phyloP scores from a whole-genome alignment of 108 stramenopile species.

The Cyclotella baltica region DNA sequence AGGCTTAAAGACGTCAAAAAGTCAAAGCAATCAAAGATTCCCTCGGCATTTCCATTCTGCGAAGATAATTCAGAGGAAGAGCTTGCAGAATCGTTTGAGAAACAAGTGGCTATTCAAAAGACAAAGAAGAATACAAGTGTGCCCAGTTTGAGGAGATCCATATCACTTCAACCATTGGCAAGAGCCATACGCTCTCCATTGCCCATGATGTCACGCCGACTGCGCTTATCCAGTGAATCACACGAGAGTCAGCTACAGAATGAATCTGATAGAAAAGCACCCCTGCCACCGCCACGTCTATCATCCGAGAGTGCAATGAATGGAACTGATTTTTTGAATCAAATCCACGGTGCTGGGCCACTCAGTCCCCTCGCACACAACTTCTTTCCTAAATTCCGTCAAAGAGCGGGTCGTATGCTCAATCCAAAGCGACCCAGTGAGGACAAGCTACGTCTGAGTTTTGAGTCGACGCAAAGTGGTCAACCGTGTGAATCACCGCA shows the following conservation, averaged over 20 bases:
- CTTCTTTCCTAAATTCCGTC: conserved; percentile 17
- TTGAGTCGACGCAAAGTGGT: conserved; percentile 24
- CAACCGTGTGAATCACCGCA: conserved; percentile 46
- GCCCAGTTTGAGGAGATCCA: conserved; percentile 41
- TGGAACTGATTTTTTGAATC: conserved; percentile 39
- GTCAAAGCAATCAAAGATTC: background rate
- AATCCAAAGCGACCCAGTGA: conserved; percentile 29
- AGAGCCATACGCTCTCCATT: conserved; percentile 29
- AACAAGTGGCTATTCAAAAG: conserved; percentile 12
- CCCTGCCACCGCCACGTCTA: conserved; percentile 32
- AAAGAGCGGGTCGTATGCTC: conserved; percentile 29
- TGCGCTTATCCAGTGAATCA: conserved; percentile 11
- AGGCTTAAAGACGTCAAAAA: background rate
- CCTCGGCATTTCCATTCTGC: conserved; percentile 27
- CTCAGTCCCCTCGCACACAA: conserved; percentile 26
- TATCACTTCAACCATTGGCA: conserved; percentile 39
- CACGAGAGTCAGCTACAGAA: background rate
- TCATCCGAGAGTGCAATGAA: conserved; percentile 46
- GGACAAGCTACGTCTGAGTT: conserved; percentile 21
- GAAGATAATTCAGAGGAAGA: conserved; percentile 31
- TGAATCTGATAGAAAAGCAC: background rate
- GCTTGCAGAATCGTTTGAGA: conserved; percentile 26
- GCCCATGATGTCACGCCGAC: conserved; percentile 11
- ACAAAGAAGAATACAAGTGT: conserved; percentile 21
- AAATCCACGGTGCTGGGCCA: conserved; percentile 34